A percentile compares a stretch with the other conserved stretches of the same genome.
Conservation (phyloP, 352 stramenopile species). For the Pilasporangium apinafurcum region DNA sequence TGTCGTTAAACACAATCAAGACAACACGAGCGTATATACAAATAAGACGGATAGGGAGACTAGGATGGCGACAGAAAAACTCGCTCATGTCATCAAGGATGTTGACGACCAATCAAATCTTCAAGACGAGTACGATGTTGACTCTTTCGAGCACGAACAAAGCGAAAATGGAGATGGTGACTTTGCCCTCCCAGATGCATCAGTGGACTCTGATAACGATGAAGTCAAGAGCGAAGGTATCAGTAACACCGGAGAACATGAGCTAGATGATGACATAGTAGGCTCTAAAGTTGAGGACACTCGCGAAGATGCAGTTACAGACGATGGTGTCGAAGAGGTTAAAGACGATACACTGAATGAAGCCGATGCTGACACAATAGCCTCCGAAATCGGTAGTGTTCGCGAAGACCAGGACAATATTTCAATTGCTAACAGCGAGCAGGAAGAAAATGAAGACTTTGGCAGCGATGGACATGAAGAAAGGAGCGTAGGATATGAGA, state of each 20-base stretch:
- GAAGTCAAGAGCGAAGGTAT: neutral
- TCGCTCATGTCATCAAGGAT: neutral
- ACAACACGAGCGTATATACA: neutral
- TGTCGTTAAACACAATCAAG: neutral
- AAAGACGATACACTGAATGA: neutral
- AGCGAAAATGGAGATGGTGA: neutral
- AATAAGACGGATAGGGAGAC: neutral
- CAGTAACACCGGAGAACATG: neutral
- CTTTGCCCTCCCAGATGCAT: no score
- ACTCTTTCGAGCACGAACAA: conserved; percentile 25
- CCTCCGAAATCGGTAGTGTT: no score
- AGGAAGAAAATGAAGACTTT: neutral
- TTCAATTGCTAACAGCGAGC: no score
- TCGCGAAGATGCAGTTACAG: conserved; percentile 3
- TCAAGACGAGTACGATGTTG: conserved; percentile 19
- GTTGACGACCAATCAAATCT: neutral
- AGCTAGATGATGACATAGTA: conserved; percentile 1
- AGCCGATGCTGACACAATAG: no score
- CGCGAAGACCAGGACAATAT: no score
- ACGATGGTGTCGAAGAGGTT: neutral
- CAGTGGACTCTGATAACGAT: no score
- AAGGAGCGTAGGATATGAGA: conserved; percentile 14
- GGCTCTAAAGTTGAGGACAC: neutral
- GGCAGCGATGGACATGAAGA: neutral
- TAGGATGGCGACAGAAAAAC: conserved; percentile 1